phyloP scores from a whole-genome alignment of 78 protist species.

The Emiliania huxleyi region DNA sequence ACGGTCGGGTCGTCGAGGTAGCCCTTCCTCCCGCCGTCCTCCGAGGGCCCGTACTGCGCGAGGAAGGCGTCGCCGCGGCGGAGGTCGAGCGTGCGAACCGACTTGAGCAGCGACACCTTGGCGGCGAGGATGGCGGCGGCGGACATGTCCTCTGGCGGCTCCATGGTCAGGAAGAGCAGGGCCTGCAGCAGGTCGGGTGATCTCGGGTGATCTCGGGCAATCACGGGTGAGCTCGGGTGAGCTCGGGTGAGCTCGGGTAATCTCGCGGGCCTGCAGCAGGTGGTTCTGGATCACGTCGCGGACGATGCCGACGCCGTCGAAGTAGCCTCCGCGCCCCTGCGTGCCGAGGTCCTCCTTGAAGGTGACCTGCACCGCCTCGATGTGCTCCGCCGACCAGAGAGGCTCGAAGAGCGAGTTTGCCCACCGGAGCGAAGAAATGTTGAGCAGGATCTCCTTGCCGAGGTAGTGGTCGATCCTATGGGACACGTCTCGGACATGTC shows the following conservation, averaged over 20 bases:
- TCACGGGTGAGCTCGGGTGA: too few relatives aligned
- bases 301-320: too few relatives aligned
- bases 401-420: constrained; percentile 47
- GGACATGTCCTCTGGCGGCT: not conserved
- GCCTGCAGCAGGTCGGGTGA: not conserved
- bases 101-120: not conserved
- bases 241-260: too few relatives aligned
- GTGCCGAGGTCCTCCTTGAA: constrained; percentile 1
- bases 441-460: constrained; percentile 41
- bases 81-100: not conserved
- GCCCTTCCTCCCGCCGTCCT: not conserved
- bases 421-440: constrained; percentile 38
- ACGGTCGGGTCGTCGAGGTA: not conserved
- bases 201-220: too few relatives aligned
- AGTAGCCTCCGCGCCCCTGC: constrained; percentile 50
- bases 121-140: not conserved
- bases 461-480: constrained; percentile 57
- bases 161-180: not conserved
- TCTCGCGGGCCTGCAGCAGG: constrained; percentile 44
- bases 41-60: not conserved
- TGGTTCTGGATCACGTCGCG: too few relatives aligned
- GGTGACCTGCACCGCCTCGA: too few relatives aligned
- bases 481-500: too few relatives aligned
- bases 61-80: not conserved
- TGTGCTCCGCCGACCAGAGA: constrained; percentile 23